These are phyloP conservation scores for Phtheirospermum japonicum DNA, from an alignment of 257 asterid genomes.

Conservation along the genomic window DNA sequence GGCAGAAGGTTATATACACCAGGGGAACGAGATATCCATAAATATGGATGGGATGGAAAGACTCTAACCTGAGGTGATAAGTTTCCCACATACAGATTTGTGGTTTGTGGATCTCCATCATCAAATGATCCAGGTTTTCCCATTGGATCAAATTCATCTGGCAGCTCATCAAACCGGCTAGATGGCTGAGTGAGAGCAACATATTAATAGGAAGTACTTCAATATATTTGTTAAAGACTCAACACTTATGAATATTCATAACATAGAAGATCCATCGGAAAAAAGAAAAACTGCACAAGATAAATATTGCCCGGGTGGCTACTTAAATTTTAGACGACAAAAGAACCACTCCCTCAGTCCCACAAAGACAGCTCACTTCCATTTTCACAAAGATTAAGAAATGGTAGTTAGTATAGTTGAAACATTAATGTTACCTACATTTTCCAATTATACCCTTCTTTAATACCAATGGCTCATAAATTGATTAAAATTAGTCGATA, in stretches of 20 bases:
- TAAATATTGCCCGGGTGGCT: constrained; percentile 7
- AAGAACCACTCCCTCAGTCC: not conserved
- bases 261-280: not conserved
- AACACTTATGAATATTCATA: not conserved
- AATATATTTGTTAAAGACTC: not conserved
- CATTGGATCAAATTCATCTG: constrained; percentile 69
- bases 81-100: constrained; percentile 80
- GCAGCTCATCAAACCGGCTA: constrained; percentile 77
- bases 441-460: no score
- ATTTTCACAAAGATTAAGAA: no score
- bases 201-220: constrained; percentile 8
- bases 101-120: constrained; percentile 84
- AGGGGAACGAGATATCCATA: not conserved
- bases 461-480: no score
- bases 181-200: constrained; percentile 47
- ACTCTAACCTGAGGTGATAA: constrained; percentile 62
- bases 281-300: constrained; percentile 20
- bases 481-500: no score
- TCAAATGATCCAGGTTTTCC: constrained; percentile 80
- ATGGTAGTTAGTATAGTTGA: no score
- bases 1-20: constrained; percentile 8
- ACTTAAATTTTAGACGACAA: constrained; percentile 1
- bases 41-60: constrained; percentile 4
- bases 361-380: no score
- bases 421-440: no score